Evolutionary conservation across 1,284 basidiomycete genomes (phyloP).

Genomic region (Pholiota adiposa): DNA sequence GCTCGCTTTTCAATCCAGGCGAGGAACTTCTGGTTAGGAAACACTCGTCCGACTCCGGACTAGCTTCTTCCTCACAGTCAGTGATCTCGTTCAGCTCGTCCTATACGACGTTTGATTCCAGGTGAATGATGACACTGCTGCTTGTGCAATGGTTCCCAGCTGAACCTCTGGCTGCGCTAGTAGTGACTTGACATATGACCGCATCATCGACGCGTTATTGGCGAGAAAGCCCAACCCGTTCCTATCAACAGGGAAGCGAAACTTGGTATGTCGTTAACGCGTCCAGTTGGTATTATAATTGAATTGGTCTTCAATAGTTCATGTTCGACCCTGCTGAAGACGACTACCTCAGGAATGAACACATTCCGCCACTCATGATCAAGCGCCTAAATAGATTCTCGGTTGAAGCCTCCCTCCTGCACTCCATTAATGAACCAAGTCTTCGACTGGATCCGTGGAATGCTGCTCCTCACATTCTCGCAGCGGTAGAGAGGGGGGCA

Average conservation of each 20-base stretch:
- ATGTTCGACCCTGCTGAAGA: conserved; percentile 21
- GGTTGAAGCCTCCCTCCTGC: conserved; percentile 42
- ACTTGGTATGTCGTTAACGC: conserved; percentile 22
- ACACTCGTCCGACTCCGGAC: conserved; percentile 16
- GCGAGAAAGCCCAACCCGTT: conserved; percentile 23
- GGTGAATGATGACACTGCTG: conserved; percentile 16
- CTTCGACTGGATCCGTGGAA: conserved; percentile 56
- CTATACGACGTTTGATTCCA: conserved; percentile 20
- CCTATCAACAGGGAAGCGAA: conserved; percentile 14
- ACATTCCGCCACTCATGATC: conserved; percentile 35
- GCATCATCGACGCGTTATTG: conserved; percentile 24
- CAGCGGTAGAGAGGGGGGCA: conserved; percentile 43
- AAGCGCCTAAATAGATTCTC: conserved; percentile 36
- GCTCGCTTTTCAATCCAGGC: conserved; percentile 17
- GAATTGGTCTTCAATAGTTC: conserved; percentile 14
- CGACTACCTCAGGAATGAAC: conserved; percentile 12
- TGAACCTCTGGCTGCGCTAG: conserved; percentile 2
- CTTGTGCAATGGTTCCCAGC: not conserved
- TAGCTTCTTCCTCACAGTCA: conserved; percentile 23
- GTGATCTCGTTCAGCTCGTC: conserved; percentile 20
- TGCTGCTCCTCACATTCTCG: conserved; percentile 48
- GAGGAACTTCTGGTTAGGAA: conserved; percentile 18
- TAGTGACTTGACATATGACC: conserved; percentile 24
- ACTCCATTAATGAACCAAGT: conserved; percentile 46
- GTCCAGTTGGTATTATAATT: not conserved